Evolutionary conservation across 1,284 basidiomycete species (phyloP).

Genomic region (Sporisorium sorghi): DNA sequence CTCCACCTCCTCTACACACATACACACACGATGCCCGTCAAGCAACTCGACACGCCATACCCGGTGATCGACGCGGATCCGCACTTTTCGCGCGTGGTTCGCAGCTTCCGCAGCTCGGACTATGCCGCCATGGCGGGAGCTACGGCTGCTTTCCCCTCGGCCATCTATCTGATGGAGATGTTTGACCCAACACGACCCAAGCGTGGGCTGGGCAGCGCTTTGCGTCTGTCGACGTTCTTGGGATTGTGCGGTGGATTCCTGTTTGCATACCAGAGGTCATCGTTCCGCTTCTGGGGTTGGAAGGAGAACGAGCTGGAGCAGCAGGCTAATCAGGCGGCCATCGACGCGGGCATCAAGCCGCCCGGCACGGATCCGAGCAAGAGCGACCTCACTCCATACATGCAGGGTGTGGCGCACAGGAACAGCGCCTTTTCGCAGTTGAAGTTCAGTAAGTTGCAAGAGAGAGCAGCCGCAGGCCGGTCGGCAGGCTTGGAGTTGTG

Average conservation of each 20-base stretch:
- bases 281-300: conserved; percentile 98
- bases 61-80: conserved; percentile 81
- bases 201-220: conserved; percentile 49
- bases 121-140: conserved; percentile 85
- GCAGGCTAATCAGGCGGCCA: conserved; percentile 44
- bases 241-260: conserved; percentile 89
- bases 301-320: conserved; percentile 79
- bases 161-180: conserved; percentile 73
- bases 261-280: conserved; percentile 84
- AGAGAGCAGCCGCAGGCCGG: background rate
- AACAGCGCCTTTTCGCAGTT: conserved; percentile 90
- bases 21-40: conserved; percentile 40
- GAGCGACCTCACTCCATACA: conserved; percentile 83
- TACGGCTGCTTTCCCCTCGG: conserved; percentile 82
- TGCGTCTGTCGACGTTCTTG: conserved; percentile 63
- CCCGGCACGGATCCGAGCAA: conserved; percentile 69
- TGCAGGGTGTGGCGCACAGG: conserved; percentile 87
- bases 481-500: background rate
- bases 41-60: conserved; percentile 64
- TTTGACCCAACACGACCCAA: conserved; percentile 63
- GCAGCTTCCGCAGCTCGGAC: conserved; percentile 89
- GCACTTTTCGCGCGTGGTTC: conserved; percentile 85
- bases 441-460: conserved; percentile 63
- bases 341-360: conserved; percentile 48
- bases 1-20: conserved; percentile 7